Evolutionary conservation across 23 red algal genomes (phyloP).

Genomic region (Gracilaria vermiculophylla): DNA sequence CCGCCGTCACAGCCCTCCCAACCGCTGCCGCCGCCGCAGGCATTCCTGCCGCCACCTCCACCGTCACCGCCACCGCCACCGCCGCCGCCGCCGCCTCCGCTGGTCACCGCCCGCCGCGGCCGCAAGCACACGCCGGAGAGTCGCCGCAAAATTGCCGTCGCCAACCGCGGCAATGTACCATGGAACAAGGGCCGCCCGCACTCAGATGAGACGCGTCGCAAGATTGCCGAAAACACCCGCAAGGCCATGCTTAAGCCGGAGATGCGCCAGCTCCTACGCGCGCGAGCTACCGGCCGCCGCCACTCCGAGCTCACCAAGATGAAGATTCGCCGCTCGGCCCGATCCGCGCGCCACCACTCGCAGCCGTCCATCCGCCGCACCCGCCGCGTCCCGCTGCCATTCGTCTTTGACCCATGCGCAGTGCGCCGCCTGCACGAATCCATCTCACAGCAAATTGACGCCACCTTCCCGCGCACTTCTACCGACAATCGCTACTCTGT

Average conservation of each 20-base stretch:
- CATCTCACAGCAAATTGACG: conserved; percentile 7
- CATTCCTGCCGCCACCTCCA: too few relatives aligned
- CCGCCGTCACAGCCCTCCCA: background rate
- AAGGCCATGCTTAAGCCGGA: conserved; percentile 70
- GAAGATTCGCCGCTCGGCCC: conserved; percentile 50
- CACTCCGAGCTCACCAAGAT: conserved; percentile 61
- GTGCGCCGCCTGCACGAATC: background rate
- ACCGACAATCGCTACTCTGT: background rate
- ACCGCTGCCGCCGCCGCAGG: background rate
- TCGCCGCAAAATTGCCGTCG: conserved; percentile 74
- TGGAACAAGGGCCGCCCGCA: conserved; percentile 93
- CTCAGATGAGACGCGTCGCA: conserved; percentile 75
- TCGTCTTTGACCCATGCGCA: conserved; percentile 1
- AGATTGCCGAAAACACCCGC: conserved; percentile 71
- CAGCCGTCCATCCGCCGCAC: background rate
- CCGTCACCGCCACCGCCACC: too few relatives aligned
- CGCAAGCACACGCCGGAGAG: conserved; percentile 56
- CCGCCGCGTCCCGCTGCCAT: background rate
- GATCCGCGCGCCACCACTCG: background rate
- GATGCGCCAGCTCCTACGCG: conserved; percentile 26
- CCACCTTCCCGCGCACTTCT: background rate
- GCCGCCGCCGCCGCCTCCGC: too few relatives aligned
- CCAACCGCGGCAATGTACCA: conserved; percentile 78
- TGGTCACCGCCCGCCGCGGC: too few relatives aligned
- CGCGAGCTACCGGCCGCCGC: conserved; percentile 16